Percentiles rank a stretch among this genome's conserved stretches.
Conservation (phyloP, 352 stramenopile species). For the Ochromonadaceae sp. region DNA sequence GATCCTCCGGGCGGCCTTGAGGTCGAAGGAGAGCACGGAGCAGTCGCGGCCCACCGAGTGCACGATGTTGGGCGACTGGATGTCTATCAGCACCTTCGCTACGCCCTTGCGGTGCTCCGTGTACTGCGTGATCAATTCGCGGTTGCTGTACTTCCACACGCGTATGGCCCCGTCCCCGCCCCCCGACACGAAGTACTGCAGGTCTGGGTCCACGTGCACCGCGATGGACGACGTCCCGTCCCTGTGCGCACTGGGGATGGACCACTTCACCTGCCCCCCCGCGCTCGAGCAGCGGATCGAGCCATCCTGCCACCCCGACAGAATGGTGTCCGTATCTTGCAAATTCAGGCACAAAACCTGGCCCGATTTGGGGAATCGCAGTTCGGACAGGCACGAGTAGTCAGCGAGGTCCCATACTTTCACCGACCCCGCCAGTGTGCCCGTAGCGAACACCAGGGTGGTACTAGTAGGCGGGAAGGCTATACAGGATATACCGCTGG, state of each 20-base stretch:
- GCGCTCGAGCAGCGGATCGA: conserved; percentile 43
- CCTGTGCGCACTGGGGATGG: conserved; percentile 31
- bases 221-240: conserved; percentile 17
- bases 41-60: conserved; percentile 64
- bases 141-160: conserved; percentile 58
- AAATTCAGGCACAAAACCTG: conserved; percentile 31
- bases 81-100: conserved; percentile 52
- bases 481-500: conserved; percentile 44
- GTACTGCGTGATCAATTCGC: conserved; percentile 70
- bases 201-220: background rate
- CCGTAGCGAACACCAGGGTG: conserved; percentile 41
- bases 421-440: conserved; percentile 25
- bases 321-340: conserved; percentile 25
- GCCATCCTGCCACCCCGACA: conserved; percentile 53
- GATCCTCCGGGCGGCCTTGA: conserved; percentile 57
- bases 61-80: conserved; percentile 51
- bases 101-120: conserved; percentile 65
- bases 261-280: background rate
- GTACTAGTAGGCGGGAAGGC: conserved; percentile 43
- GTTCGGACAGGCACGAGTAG: conserved; percentile 37
- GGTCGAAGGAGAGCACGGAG: conserved; percentile 71
- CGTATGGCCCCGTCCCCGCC: conserved; percentile 53
- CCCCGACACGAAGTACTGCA: conserved; percentile 1
- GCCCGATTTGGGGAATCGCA: conserved; percentile 28
- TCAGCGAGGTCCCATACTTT: conserved; percentile 41